A percentile compares a stretch with the other conserved stretches of the same genome.
Evolutionary conservation across 208 protist species (phyloP).

Genomic region (Leishmania amazonensis): DNA sequence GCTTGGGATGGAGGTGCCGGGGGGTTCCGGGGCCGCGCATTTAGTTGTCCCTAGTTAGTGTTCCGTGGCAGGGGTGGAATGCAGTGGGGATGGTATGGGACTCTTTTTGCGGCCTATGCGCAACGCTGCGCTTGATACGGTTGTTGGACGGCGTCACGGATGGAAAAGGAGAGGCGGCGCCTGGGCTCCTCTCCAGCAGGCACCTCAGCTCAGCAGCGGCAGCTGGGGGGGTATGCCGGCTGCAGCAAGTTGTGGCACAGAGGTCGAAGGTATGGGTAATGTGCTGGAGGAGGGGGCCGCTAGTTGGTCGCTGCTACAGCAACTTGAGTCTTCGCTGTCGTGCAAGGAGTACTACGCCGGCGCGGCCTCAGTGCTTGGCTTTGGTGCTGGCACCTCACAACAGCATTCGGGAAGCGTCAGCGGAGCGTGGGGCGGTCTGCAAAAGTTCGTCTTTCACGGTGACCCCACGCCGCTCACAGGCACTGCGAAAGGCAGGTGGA

Average conservation of each 20-base stretch:
- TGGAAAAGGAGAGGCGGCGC: constrained; percentile 25
- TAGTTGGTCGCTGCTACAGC: constrained; percentile 20
- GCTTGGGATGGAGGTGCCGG: constrained; percentile 49
- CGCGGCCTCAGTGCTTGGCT: not conserved
- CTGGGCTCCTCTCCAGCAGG: constrained; percentile 1
- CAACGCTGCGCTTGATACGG: constrained; percentile 39
- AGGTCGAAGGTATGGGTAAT: constrained; percentile 2
- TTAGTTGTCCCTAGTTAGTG: constrained; percentile 40
- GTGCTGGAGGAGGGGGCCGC: constrained; percentile 10
- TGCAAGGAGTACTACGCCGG: constrained; percentile 11
- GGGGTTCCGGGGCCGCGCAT: constrained; percentile 48
- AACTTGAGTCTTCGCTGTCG: constrained; percentile 7
- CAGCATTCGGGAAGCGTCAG: not conserved
- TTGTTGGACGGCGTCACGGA: constrained; percentile 36
- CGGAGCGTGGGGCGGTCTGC: not conserved
- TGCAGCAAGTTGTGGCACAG: not conserved
- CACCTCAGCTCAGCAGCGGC: not conserved
- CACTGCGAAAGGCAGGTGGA: constrained; percentile 1
- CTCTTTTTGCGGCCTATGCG: constrained; percentile 43
- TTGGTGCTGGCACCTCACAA: not conserved
- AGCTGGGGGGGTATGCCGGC: not conserved
- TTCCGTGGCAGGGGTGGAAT: constrained; percentile 48
- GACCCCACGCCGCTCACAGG: constrained; percentile 13
- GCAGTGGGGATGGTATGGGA: constrained; percentile 41
- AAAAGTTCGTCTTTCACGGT: constrained; percentile 21